Evolutionary conservation across 306 rosid species (phyloP).

Genomic region (Senna siamea): DNA sequence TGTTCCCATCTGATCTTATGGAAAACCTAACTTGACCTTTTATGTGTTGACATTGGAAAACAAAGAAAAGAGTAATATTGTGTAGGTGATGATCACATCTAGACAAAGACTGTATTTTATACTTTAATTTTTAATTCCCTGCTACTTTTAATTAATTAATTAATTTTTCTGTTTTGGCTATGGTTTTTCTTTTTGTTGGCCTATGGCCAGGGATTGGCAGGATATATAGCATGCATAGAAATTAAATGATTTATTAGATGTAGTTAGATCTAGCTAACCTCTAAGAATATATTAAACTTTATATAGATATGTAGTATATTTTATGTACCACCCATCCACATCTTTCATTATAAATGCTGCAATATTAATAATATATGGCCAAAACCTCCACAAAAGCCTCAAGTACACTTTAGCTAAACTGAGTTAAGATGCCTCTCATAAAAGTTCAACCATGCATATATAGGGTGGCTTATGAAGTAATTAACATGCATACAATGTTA

Average conservation of each 20-base stretch:
- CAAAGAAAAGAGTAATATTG: not conserved
- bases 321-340: not conserved
- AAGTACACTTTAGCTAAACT: not conserved
- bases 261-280: not conserved
- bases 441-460: too few species aligned
- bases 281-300: not conserved
- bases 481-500: too few species aligned
- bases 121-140: not conserved
- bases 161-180: not conserved
- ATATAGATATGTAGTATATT: not conserved
- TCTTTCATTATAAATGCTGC: not conserved
- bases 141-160: not conserved
- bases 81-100: not conserved
- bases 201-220: not conserved
- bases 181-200: not conserved
- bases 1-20: not conserved
- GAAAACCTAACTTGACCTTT: conserved; percentile 25
- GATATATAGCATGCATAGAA: not conserved
- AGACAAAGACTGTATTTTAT: not conserved
- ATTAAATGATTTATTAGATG: not conserved
- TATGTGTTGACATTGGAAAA: not conserved
- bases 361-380: not conserved
- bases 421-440: too few species aligned
- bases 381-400: not conserved
- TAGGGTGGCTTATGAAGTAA: too few species aligned